These are phyloP conservation scores for Hippophae gyantsensis DNA, from an alignment of 306 rosid genomes.

Conservation along the genomic window DNA sequence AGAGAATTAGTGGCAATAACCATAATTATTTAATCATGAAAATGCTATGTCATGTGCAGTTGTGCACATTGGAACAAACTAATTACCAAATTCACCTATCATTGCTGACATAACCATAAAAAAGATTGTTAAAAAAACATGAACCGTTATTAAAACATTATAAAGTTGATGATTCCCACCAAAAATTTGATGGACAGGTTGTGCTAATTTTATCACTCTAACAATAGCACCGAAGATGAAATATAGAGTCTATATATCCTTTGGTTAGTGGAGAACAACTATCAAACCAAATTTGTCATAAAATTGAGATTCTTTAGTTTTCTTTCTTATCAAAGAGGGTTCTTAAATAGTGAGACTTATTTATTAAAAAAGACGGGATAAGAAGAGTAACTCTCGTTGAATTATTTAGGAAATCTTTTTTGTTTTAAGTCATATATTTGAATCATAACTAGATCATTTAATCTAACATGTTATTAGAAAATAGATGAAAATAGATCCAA, in stretches of 20 bases:
- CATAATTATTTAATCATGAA: not conserved
- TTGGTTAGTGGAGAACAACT: constrained; percentile 1
- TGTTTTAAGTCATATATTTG: no score
- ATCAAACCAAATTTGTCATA: not conserved
- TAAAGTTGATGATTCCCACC: constrained; percentile 10
- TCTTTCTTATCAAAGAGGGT: constrained; percentile 1
- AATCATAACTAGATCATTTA: no score
- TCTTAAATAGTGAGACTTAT: not conserved
- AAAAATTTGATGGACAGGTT: not conserved
- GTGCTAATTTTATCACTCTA: not conserved
- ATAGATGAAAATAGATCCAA: no score
- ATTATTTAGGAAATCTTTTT: no score
- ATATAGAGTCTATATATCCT: constrained; percentile 1
- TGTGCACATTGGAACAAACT: not conserved
- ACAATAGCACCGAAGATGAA: no score
- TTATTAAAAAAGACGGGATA: not conserved
- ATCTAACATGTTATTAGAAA: no score
- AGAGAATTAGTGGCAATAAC: not conserved
- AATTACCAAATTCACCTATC: constrained; percentile 8
- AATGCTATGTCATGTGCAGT: constrained; percentile 3
- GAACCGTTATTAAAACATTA: constrained; percentile 1
- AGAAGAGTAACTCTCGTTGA: no score
- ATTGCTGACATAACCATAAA: constrained; percentile 12
- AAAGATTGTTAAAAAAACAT: not conserved
- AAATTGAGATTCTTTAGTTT: not conserved